phyloP scores from a whole-genome alignment of 2,329 filamentous ascomycete species.

The Rhynchosporium secalis region DNA sequence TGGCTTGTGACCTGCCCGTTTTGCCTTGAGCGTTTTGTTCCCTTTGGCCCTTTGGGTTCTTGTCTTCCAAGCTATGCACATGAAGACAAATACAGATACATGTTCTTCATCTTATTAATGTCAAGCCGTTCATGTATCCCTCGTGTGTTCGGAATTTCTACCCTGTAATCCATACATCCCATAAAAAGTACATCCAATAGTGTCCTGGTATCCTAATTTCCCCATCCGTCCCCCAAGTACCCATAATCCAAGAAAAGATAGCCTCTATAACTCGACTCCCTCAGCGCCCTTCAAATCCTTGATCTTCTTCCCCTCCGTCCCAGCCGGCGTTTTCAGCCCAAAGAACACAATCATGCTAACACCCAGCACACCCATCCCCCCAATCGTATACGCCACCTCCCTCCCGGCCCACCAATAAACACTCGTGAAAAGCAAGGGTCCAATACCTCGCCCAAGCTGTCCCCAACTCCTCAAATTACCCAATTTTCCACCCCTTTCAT shows the following conservation, averaged over 20 bases:
- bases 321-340: slow-evolving; percentile 55
- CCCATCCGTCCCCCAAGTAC: not conserved
- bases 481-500: slow-evolving; percentile 81
- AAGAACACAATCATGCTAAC: slow-evolving; percentile 72
- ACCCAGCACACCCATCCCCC: slow-evolving; percentile 74
- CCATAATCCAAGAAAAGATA: not conserved
- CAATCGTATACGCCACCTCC: slow-evolving; percentile 79
- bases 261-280: slow-evolving; percentile 25
- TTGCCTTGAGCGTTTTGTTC: not conserved
- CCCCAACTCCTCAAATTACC: slow-evolving; percentile 80
- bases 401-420: slow-evolving; percentile 98
- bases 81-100: not conserved
- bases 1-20: not conserved
- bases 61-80: not conserved
- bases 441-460: slow-evolving; percentile 83
- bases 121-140: not conserved
- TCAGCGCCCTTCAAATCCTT: slow-evolving; percentile 29
- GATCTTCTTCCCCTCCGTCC: slow-evolving; percentile 33
- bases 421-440: slow-evolving; percentile 87
- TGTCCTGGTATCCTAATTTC: not conserved
- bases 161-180: not conserved
- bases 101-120: not conserved
- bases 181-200: not conserved
- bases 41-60: not conserved
- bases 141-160: not conserved